A percentile compares a stretch with the other conserved stretches of the same genome.
Conservation (phyloP, 371 early-diverging fungal genomes). For the Circinella minor region DNA sequence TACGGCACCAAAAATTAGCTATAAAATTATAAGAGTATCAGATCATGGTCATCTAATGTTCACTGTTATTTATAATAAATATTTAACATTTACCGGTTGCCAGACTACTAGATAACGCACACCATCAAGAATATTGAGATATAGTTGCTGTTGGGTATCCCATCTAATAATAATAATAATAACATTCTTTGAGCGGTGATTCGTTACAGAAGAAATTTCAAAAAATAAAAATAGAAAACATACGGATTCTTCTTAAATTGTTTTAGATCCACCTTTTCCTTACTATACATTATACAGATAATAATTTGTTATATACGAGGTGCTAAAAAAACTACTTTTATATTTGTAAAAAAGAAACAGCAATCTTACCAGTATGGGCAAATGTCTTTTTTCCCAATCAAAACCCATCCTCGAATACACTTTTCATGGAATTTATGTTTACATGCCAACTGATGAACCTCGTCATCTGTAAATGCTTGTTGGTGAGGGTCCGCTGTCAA, state of each 20-base stretch:
- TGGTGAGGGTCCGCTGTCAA: conserved; percentile 29
- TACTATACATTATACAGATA: conserved; percentile 41
- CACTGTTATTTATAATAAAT: too few relatives aligned
- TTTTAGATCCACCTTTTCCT: conserved; percentile 85
- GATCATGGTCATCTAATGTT: too few relatives aligned
- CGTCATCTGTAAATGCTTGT: conserved; percentile 47
- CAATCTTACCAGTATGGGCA: conserved; percentile 89
- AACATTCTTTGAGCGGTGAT: too few relatives aligned
- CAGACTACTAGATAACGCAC: conserved; percentile 83
- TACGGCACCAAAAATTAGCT: conserved; percentile 57
- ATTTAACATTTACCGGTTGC: conserved; percentile 66
- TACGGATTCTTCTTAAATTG: conserved; percentile 80
- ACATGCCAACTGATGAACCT: conserved; percentile 74
- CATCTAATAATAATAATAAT: conserved; percentile 40
- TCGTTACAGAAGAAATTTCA: too few relatives aligned
- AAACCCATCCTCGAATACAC: conserved; percentile 95
- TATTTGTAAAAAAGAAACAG: background rate
- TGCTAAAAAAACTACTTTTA: background rate
- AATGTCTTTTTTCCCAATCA: conserved; percentile 92
- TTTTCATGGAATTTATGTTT: conserved; percentile 87
- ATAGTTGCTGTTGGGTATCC: conserved; percentile 77
- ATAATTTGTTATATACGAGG: background rate
- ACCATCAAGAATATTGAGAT: conserved; percentile 82
- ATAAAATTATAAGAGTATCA: background rate
- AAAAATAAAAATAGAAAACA: conserved; percentile 23